A percentile compares a stretch with the other conserved stretches of the same genome.
These are phyloP conservation scores for Microbotryum lychnidis-dioicae DNA, from an alignment of 1,284 basidiomycete genomes.

Conservation along the genomic window DNA sequence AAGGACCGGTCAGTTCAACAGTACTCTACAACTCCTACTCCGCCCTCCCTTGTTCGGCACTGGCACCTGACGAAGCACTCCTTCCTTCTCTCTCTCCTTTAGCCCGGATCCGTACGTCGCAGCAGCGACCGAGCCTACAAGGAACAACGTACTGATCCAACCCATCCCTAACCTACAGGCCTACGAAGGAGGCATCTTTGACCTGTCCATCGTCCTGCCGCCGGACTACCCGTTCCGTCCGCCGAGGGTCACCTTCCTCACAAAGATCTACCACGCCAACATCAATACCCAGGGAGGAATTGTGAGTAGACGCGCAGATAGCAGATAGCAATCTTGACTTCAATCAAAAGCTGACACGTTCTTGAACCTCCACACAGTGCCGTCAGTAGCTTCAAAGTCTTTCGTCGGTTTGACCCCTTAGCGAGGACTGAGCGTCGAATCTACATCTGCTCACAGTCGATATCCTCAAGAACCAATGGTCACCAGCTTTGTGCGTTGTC, in stretches of 20 bases:
- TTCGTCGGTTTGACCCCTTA: no score
- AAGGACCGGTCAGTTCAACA: neutral
- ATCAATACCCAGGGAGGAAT: slow-evolving; percentile 97
- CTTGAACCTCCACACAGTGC: slow-evolving; percentile 21
- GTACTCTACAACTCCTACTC: neutral
- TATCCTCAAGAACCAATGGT: slow-evolving; percentile 57
- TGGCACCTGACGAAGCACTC: neutral
- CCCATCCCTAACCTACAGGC: slow-evolving; percentile 42
- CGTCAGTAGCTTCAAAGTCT: slow-evolving; percentile 44
- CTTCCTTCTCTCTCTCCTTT: neutral
- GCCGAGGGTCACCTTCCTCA: slow-evolving; percentile 97
- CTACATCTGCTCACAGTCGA: slow-evolving; percentile 13
- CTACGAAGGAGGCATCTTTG: slow-evolving; percentile 79
- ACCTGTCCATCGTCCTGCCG: slow-evolving; percentile 61
- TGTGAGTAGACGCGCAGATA: slow-evolving; percentile 13
- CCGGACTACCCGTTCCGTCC: slow-evolving; percentile 95
- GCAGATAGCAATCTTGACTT: no score
- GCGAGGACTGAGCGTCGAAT: neutral
- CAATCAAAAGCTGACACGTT: no score
- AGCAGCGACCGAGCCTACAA: neutral
- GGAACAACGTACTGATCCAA: no score
- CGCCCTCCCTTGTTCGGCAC: neutral
- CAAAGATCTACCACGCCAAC: slow-evolving; percentile 76
- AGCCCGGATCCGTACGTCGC: no score
- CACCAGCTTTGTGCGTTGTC: slow-evolving; percentile 83